Evolutionary conservation across 1,139 yeast genomes (phyloP), one percentile per base, ranked within the genome.

Genomic region (Saccharomyces hybrid): DNA sequence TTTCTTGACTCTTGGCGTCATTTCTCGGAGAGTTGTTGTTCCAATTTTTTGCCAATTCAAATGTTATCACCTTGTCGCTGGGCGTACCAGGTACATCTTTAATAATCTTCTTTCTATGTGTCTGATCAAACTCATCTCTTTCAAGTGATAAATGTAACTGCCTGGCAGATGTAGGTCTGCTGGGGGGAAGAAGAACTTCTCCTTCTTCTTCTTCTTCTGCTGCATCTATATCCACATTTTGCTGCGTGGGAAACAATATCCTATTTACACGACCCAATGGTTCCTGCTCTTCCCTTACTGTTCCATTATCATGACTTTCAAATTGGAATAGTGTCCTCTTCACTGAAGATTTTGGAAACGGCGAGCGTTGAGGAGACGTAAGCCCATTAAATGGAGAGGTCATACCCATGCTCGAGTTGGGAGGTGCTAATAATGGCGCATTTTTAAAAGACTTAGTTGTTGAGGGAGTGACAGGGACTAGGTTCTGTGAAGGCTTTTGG

Each of bases 331-430:
- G 53, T 11, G 26, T 46, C 4, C 56, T 49, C 11, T 56, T 50
- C 8, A 56, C 55, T 11, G 50, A 25, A 42, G 60, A 51, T 49
- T 55, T 51, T 28, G 55, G 55, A 47, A 49, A 53, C 4, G 70
- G 70, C 2, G 70, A 64, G 52, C 60, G 61, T 52, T 66, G 69
- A 28, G 70, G 70, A 8, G 69, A 64, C 48, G 62, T 60, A 49
- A 66, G 56, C 4, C 66, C 65, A 47, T 56, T 62, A 20, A 57
- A 59, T 8, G 65, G 63, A 8, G 64, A 58, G 23, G 46, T 52
- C 9, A 42, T 41, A 16, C 25, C 16, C 23, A 20, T 51, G 31
- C 29, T 50, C 25, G 28, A 34, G 5, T 46, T 51, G 48, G 62
- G 61, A 14, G 58, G 60, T 44, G 23, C 53, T 29, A 58, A 53